phyloP scores from a whole-genome alignment of 2,329 filamentous ascomycete species.

The Trichophyton mentagrophytes region DNA sequence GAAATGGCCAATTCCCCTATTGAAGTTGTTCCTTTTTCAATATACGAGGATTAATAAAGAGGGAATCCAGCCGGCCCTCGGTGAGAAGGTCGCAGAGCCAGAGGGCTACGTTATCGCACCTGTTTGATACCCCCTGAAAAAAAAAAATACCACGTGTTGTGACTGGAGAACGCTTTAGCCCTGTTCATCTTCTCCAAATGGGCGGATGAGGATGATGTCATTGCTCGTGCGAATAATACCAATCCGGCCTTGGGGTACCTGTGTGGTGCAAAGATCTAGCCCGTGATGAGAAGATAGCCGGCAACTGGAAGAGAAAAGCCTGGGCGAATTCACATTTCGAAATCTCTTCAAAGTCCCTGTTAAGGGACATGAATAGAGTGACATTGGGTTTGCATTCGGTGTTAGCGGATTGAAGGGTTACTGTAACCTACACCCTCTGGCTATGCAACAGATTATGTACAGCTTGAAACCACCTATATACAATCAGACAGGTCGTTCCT shows the following conservation, averaged over 20 bases:
- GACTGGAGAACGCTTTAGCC: constrained; percentile 47
- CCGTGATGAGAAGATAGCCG: constrained; percentile 36
- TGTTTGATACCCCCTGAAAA: constrained; percentile 38
- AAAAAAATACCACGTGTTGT: constrained; percentile 38
- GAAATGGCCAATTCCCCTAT: constrained; percentile 43
- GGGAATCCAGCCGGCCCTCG: constrained; percentile 39
- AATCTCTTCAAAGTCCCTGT: constrained; percentile 33
- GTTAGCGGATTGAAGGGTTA: constrained; percentile 19
- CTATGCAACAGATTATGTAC: background rate
- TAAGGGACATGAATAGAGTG: constrained; percentile 23
- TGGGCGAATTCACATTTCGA: constrained; percentile 43
- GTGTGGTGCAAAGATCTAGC: constrained; percentile 41
- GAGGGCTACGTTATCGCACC: constrained; percentile 43
- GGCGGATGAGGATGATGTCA: constrained; percentile 36
- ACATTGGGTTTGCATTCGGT: constrained; percentile 23
- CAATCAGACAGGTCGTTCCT: too few species aligned
- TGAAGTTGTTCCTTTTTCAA: too few species aligned
- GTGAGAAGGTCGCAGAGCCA: constrained; percentile 29
- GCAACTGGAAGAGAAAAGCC: constrained; percentile 41
- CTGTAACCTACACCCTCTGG: constrained; percentile 15
- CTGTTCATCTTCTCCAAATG: constrained; percentile 49
- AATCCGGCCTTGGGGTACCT: constrained; percentile 40
- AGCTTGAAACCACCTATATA: too few species aligned
- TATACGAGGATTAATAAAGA: constrained; percentile 37
- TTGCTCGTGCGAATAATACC: constrained; percentile 36